phyloP scores from a whole-genome alignment of 441 rosid species.

The Syzygium syzygioides region DNA sequence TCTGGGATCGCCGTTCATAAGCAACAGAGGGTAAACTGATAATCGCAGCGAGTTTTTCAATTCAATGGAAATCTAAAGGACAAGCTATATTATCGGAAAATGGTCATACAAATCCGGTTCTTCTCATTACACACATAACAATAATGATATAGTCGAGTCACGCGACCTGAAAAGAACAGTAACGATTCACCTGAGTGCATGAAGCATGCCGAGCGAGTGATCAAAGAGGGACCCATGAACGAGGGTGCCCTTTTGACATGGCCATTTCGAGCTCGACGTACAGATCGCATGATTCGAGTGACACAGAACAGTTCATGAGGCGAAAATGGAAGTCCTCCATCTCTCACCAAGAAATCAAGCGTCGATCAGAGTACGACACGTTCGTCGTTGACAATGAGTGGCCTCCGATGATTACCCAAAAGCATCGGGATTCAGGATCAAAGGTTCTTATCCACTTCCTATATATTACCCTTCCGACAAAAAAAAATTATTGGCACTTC shows the following conservation, averaged over 20 bases:
- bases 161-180: too few species aligned
- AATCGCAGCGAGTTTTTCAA: not conserved
- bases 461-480: not conserved
- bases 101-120: too few species aligned
- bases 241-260: too few species aligned
- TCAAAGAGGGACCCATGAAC: too few species aligned
- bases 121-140: too few species aligned
- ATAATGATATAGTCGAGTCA: too few species aligned
- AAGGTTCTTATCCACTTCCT: not conserved
- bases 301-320: not conserved
- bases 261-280: not conserved
- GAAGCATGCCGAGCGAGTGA: too few species aligned
- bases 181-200: too few species aligned
- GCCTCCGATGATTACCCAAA: not conserved
- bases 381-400: not conserved
- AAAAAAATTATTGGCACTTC: too few species aligned
- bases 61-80: not conserved
- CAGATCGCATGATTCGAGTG: not conserved
- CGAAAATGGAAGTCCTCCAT: not conserved
- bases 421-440: not conserved
- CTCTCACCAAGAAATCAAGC: not conserved
- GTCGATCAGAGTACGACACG: not conserved
- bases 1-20: not conserved
- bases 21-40: not conserved
- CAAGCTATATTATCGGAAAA: too few species aligned